Base-by-base conservation (phyloP, 306 rosid genomes). In the Heteromeles arbutifolia region DNA sequence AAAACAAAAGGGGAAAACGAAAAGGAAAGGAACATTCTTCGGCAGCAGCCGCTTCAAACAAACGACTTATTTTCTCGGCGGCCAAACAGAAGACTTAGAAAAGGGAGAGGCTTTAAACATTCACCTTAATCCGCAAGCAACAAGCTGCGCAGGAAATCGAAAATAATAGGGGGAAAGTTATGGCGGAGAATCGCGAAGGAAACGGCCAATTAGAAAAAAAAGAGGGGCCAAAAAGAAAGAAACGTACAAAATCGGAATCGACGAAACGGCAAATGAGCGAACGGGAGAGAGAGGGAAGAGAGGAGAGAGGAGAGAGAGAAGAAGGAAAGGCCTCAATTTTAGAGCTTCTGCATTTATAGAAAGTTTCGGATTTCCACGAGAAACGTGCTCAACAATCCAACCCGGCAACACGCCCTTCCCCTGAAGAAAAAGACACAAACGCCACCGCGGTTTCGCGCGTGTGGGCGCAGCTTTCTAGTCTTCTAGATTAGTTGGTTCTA, bases 331-430 rank as follows among this genome's bases (percentile, higher is more conserved):
- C 78, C 70, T 0, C 2, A 1, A 0, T 6, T 2, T 22, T 19
- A 59, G 79, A 56, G 72, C 2, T 8, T 34, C 4, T 65, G 80
- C 80, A 86, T 91, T 83, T 89, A 89, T 89, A 91, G 79, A 74
- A 72, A 72, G 74, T 74, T 79, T 82, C 31, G 70, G 57, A 65
- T 50, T 39, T 62, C 34, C 71, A 26, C 50, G 69, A 75, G 72
- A 65, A 67, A 34, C 73, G 81, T 74, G 75, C 44, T 57, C 22
- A n/a, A 5, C 63, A 65, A 66, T 56, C 74, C 45, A 65, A 64
- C 44, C 29, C 21, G 45, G 63, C 25, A 5, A 69, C 43, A 69
- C 43, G 24, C 9, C 34, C 28, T 1, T 14, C 0, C 53, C 21
- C 54, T 5, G 3, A 41, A 41, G 12, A 43, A 41, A 68, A 68